Percentiles rank a stretch among this genome's conserved stretches.
Evolutionary conservation across 768 basidiomycete species (phyloP).

Genomic region (Leccinum obscurum): DNA sequence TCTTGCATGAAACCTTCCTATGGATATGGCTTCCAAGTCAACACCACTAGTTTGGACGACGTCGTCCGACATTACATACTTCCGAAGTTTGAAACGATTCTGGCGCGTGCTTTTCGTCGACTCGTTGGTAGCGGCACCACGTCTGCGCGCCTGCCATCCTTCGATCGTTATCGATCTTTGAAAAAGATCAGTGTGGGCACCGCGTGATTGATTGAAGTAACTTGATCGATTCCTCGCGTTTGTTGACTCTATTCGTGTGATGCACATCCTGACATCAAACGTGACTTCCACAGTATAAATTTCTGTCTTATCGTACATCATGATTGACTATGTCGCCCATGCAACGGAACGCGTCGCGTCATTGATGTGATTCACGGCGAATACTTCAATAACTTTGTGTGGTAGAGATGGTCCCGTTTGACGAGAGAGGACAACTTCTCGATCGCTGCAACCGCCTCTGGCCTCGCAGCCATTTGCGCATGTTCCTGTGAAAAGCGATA

Average conservation of each 20-base stretch:
- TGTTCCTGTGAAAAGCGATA: slow-evolving; percentile 17
- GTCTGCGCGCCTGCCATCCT: no score
- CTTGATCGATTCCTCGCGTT: no score
- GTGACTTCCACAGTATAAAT: background rate
- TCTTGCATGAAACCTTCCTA: no score
- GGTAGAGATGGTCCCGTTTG: slow-evolving; percentile 16
- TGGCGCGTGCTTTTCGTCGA: background rate
- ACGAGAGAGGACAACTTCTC: slow-evolving; percentile 14
- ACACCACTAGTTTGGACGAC: no score
- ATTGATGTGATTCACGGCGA: background rate
- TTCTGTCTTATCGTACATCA: no score
- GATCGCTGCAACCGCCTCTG: slow-evolving; percentile 10
- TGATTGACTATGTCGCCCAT: background rate
- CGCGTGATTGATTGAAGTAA: no score
- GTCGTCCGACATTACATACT: no score
- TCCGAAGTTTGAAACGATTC: background rate
- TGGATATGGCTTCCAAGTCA: no score
- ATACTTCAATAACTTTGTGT: slow-evolving; percentile 13
- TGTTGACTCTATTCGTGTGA: background rate
- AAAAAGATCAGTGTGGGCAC: no score
- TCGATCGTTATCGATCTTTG: no score
- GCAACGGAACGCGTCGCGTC: background rate
- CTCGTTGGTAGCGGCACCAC: no score
- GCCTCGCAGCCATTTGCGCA: slow-evolving; percentile 2
- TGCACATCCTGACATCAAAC: background rate